A percentile compares a stretch with the other conserved stretches of the same genome.
Conservation (phyloP, 129 eudicot genomes). For the Lonicera japonica region DNA sequence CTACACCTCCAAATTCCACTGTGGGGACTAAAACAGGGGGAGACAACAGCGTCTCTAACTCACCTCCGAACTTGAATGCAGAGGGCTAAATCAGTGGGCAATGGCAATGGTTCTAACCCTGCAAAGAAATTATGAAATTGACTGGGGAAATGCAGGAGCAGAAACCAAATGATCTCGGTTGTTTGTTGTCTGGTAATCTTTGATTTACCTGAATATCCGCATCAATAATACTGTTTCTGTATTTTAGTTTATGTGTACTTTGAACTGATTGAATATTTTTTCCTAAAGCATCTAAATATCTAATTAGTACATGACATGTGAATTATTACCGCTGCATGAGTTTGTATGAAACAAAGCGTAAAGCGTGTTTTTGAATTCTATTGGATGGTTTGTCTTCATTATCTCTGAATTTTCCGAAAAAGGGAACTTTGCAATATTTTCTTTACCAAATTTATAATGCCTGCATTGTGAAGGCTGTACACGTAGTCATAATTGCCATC, state of each 20-base stretch:
- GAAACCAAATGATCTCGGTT: slow-evolving; percentile 2
- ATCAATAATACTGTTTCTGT: neutral
- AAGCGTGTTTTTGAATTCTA: neutral
- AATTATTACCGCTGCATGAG: too few species aligned
- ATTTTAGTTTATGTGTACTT: too few species aligned
- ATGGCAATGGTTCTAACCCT: slow-evolving; percentile 21
- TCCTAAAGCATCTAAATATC: neutral
- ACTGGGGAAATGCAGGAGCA: slow-evolving; percentile 32
- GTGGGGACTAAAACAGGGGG: slow-evolving; percentile 20
- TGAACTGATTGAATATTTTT: neutral
- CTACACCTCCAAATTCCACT: slow-evolving; percentile 20
- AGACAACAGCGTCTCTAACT: slow-evolving; percentile 21
- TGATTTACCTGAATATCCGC: neutral
- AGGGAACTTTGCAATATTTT: neutral
- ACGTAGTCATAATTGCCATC: neutral
- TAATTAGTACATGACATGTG: neutral
- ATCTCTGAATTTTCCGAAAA: neutral
- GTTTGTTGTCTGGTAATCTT: slow-evolving; percentile 14
- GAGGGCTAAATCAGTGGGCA: slow-evolving; percentile 11
- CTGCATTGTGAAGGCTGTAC: too few species aligned
- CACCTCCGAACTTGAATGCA: slow-evolving; percentile 17
- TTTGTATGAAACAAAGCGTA: too few species aligned
- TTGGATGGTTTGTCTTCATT: neutral
- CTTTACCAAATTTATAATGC: neutral
- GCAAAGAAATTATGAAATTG: slow-evolving; percentile 19